Conservation (phyloP, 2,329 filamentous ascomycete species). For the Colletotrichum navitas region DNA sequence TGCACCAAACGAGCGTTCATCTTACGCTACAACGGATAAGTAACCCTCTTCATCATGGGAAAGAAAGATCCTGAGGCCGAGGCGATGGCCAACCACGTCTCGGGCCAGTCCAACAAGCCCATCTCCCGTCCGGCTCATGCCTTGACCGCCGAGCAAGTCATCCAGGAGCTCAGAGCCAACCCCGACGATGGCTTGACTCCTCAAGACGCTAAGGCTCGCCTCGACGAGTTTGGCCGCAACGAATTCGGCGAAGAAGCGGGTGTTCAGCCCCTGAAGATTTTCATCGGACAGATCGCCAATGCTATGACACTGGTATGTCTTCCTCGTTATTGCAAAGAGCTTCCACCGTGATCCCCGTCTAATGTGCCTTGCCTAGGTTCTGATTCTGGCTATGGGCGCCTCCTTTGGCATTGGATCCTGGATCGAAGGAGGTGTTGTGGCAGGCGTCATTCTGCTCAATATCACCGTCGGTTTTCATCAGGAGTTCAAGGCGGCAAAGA, state of each 20-base stretch:
- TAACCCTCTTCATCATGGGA: conserved; percentile 44
- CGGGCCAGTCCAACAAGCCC: conserved; percentile 61
- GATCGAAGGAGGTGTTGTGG: conserved; percentile 71
- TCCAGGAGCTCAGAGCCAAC: conserved; percentile 67
- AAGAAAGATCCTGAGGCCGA: conserved; percentile 43
- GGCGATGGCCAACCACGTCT: conserved; percentile 49
- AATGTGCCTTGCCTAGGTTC: conserved; percentile 52
- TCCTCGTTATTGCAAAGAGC: not conserved
- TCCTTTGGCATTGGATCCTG: conserved; percentile 70
- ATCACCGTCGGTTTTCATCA: conserved; percentile 65
- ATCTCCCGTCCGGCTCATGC: conserved; percentile 74
- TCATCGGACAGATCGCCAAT: conserved; percentile 76
- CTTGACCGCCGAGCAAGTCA: conserved; percentile 64
- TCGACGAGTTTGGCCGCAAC: conserved; percentile 71
- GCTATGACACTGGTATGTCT: conserved; percentile 73
- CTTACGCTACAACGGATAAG: not conserved
- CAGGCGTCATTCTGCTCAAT: conserved; percentile 69
- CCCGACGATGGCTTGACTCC: conserved; percentile 68
- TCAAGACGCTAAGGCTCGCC: conserved; percentile 65
- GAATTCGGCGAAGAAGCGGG: conserved; percentile 71
- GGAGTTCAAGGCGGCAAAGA: conserved; percentile 62
- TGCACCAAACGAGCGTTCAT: not conserved
- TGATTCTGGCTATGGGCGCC: conserved; percentile 69
- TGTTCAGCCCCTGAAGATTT: conserved; percentile 72
- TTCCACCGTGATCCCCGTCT: not conserved